phyloP scores from a whole-genome alignment of 192 early-diverging fungal species.

The Rhizophagus sp. region DNA sequence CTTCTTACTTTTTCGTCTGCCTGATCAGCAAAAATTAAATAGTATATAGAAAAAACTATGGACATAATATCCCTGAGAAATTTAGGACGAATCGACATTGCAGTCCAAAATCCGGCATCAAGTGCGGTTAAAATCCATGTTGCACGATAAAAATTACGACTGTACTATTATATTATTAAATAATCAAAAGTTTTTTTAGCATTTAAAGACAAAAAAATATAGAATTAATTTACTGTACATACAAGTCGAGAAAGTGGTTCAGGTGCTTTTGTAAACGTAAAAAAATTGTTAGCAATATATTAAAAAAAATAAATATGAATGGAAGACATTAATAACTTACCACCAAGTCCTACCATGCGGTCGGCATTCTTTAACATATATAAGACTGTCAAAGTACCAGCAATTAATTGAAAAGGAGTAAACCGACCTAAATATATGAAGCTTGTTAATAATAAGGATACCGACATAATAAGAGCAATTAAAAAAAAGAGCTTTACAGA shows the following conservation, averaged over 20 bases:
- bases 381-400: slow-evolving; percentile 62
- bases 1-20: slow-evolving; percentile 77
- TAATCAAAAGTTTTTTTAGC: not conserved
- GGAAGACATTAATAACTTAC: slow-evolving; percentile 38
- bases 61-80: slow-evolving; percentile 74
- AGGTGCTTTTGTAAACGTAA: slow-evolving; percentile 53
- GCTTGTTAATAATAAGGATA: not conserved
- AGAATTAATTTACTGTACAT: slow-evolving; percentile 16
- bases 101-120: slow-evolving; percentile 95
- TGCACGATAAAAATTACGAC: slow-evolving; percentile 85
- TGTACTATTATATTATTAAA: slow-evolving; percentile 60
- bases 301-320: not conserved
- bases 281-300: not conserved
- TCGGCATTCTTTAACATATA: slow-evolving; percentile 72
- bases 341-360: slow-evolving; percentile 70
- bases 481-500: slow-evolving; percentile 30
- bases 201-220: not conserved
- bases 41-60: slow-evolving; percentile 77
- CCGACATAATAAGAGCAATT: not conserved
- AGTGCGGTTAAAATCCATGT: slow-evolving; percentile 86
- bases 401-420: slow-evolving; percentile 76
- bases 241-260: slow-evolving; percentile 80
- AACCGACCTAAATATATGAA: slow-evolving; percentile 33
- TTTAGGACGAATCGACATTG: slow-evolving; percentile 76
- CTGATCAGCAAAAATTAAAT: slow-evolving; percentile 81